phyloP scores from a whole-genome alignment of 331 rosid species.

The Phaseolus coccineus region DNA sequence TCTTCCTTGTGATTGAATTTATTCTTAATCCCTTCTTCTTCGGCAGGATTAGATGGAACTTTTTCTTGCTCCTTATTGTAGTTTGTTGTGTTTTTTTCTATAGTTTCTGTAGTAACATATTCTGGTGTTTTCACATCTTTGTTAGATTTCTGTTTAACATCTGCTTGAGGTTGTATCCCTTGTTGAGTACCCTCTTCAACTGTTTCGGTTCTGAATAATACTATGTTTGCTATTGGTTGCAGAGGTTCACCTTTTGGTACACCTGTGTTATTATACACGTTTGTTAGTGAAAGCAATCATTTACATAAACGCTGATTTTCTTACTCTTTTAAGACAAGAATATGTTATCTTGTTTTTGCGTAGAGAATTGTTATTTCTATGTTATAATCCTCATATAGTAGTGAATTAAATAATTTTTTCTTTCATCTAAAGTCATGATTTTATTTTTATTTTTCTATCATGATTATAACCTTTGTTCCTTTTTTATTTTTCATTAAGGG shows the following conservation, averaged over 20 bases:
- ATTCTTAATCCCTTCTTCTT: background rate
- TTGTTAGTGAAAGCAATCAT: background rate
- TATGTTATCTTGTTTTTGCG: background rate
- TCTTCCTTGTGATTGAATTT: constrained; percentile 17
- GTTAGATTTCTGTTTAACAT: background rate
- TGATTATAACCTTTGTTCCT: background rate
- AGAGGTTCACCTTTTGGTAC: background rate
- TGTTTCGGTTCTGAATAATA: background rate
- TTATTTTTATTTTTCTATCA: no score
- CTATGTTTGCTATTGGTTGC: background rate
- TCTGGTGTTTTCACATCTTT: no score
- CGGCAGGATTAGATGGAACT: background rate
- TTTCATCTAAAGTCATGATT: background rate
- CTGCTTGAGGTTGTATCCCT: background rate
- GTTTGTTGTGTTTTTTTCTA: background rate
- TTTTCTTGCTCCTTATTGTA: background rate
- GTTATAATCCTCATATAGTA: background rate
- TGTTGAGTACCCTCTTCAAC: background rate
- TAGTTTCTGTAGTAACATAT: background rate
- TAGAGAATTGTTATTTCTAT: background rate
- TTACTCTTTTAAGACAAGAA: background rate
- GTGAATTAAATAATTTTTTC: background rate
- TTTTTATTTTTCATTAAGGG: background rate
- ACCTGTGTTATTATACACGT: background rate
- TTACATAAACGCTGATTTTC: background rate